Percentiles rank a stretch among this genome's conserved stretches.
phyloP scores from a whole-genome alignment of 805 yeast species.

The Candida railenensis region DNA sequence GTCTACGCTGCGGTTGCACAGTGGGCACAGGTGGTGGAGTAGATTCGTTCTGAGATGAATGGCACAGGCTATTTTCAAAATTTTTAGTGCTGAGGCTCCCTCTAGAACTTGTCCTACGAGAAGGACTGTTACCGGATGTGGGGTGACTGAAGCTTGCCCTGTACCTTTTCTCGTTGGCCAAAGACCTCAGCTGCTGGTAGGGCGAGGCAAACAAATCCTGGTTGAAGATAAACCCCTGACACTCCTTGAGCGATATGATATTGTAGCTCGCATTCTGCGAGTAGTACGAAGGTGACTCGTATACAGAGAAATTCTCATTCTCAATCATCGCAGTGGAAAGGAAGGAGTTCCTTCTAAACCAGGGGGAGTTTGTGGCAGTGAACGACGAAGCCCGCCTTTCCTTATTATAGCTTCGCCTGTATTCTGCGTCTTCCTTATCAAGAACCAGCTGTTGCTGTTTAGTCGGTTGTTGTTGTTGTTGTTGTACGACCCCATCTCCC shows the following conservation, averaged over 20 bases:
- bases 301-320: constrained; percentile 53
- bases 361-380: constrained; percentile 46
- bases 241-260: constrained; percentile 51
- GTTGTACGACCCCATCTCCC: background rate
- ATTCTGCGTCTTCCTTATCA: background rate
- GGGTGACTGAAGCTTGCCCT: constrained; percentile 16
- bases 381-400: constrained; percentile 25
- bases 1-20: constrained; percentile 14
- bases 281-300: constrained; percentile 43
- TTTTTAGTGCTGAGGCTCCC: background rate
- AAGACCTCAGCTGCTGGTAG: constrained; percentile 53
- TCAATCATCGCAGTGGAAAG: constrained; percentile 57
- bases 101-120: background rate
- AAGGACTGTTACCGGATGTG: background rate
- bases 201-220: constrained; percentile 75
- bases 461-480: background rate
- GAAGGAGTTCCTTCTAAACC: constrained; percentile 56
- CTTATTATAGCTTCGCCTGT: background rate
- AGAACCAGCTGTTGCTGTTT: background rate
- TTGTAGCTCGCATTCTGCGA: constrained; percentile 25
- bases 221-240: constrained; percentile 76
- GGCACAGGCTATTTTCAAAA: background rate
- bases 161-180: constrained; percentile 31
- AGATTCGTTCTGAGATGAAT: background rate
- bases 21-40: background rate